phyloP scores from a whole-genome alignment of 345 rosid species.

The Fremontodendron californicum region DNA sequence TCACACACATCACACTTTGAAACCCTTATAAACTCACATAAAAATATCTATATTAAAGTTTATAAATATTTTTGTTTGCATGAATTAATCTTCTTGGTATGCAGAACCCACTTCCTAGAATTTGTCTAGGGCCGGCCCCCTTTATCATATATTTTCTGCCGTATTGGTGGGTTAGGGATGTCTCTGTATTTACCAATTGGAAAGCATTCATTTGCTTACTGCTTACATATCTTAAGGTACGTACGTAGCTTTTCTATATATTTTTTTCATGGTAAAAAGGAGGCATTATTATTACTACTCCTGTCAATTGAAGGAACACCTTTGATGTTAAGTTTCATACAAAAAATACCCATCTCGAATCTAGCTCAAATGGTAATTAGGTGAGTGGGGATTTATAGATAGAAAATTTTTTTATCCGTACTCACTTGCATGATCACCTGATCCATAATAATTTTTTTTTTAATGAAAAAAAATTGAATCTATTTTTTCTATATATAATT shows the following conservation, averaged over 20 bases:
- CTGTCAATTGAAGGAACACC: too few species aligned
- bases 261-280: not conserved
- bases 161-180: not conserved
- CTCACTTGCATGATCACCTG: too few species aligned
- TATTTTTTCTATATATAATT: too few species aligned
- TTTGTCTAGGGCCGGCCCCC: not conserved
- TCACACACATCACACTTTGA: too few species aligned
- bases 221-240: too few species aligned
- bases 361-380: not conserved
- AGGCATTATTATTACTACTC: not conserved
- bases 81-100: not conserved
- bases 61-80: not conserved
- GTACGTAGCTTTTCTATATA: too few species aligned
- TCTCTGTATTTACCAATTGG: not conserved
- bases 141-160: not conserved
- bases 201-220: not conserved
- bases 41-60: too few species aligned
- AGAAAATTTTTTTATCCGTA: too few species aligned
- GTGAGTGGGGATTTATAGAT: too few species aligned
- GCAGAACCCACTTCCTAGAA: not conserved
- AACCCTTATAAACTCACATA: too few species aligned
- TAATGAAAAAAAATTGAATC: too few species aligned
- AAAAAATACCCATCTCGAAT: not conserved
- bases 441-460: too few species aligned
- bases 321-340: not conserved